These are phyloP conservation scores for Phalaenopsis hybrid DNA, from an alignment of 116 monocot species.

Conservation along the genomic window DNA sequence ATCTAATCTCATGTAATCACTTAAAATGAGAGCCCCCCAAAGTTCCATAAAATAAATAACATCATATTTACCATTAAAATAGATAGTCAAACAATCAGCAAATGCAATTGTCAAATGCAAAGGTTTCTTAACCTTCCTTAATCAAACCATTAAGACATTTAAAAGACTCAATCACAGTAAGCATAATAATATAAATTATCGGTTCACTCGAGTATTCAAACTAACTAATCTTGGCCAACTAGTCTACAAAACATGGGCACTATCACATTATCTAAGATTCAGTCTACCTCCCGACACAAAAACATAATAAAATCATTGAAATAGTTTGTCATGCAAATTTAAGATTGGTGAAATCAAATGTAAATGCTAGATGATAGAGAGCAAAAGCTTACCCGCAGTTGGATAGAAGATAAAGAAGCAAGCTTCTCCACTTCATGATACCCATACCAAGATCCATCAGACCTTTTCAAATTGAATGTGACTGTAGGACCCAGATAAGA, in stretches of 20 bases:
- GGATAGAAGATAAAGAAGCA: constrained; percentile 81
- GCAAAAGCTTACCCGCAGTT: constrained; percentile 59
- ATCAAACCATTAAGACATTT: too few species aligned
- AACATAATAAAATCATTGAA: background rate
- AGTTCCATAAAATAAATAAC: too few species aligned
- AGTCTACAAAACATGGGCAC: background rate
- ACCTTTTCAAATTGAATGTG: constrained; percentile 87
- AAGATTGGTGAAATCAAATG: background rate
- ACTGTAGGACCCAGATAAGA: constrained; percentile 60
- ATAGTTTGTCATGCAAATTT: background rate
- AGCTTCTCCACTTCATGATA: constrained; percentile 88
- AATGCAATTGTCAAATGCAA: too few species aligned
- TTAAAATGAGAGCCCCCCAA: too few species aligned
- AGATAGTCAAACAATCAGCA: too few species aligned
- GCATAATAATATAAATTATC: background rate
- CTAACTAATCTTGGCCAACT: background rate
- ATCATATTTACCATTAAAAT: too few species aligned
- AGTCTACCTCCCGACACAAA: background rate
- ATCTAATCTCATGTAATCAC: too few species aligned
- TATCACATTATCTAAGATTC: background rate
- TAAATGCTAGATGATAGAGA: background rate
- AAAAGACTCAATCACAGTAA: too few species aligned
- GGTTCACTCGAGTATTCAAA: background rate
- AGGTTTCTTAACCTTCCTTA: too few species aligned
- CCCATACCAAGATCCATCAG: constrained; percentile 84